These are phyloP conservation scores for Serendipita indica DNA, from an alignment of 768 basidiomycete species.

Conservation along the genomic window DNA sequence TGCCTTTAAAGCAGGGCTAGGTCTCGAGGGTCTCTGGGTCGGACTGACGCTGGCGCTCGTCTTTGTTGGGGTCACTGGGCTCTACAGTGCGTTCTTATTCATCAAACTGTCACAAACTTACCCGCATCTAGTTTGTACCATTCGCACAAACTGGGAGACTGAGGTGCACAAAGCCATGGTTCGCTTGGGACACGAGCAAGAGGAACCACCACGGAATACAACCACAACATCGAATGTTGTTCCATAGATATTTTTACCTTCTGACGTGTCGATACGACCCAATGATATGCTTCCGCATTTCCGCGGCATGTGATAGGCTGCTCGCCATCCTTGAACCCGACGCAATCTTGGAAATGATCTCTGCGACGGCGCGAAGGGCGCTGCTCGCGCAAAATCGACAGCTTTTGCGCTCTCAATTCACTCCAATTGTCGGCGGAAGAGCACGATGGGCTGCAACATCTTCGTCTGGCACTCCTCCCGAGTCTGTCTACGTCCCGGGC, in stretches of 20 bases:
- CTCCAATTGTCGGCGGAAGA: constrained; percentile 1
- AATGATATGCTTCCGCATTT: neutral
- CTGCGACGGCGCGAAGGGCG: constrained; percentile 2
- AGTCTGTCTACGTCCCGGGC: constrained; percentile 15
- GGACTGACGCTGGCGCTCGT: constrained; percentile 58
- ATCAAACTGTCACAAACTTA: neutral
- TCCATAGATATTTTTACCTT: neutral
- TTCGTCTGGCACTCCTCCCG: neutral
- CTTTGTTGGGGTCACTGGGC: constrained; percentile 16
- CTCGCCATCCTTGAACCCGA: neutral
- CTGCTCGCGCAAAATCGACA: neutral
- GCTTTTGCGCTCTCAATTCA: constrained; percentile 9
- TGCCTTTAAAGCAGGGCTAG: constrained; percentile 43
- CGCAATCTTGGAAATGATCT: neutral
- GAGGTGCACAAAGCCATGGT: constrained; percentile 3
- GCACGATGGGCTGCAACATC: neutral
- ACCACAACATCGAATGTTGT: neutral
- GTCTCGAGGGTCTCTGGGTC: constrained; percentile 68
- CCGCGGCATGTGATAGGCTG: constrained; percentile 8
- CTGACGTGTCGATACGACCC: neutral
- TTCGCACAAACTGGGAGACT: neutral
- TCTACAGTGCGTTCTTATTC: neutral
- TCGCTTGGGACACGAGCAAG: neutral
- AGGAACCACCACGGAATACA: neutral
- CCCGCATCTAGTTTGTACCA: neutral